Base-by-base conservation (phyloP, 306 rosid genomes). In the Medicago arabica region DNA sequence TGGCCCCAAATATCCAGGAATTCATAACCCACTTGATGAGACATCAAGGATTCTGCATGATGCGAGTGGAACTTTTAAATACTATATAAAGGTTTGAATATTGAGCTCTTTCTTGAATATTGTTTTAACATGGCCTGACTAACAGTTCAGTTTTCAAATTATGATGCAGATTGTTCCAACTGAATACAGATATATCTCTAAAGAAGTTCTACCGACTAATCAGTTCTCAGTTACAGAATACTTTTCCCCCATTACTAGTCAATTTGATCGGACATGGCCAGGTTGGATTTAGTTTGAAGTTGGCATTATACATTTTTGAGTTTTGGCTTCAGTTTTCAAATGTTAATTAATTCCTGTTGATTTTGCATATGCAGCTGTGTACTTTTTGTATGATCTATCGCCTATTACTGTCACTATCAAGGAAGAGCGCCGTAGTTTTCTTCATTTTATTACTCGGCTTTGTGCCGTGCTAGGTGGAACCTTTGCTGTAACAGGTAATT, bases 1-100 rank as follows among this genome's bases (percentile, higher is more conserved):
- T 78, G 99, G 99, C 78, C 99, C 99, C 80, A 88, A 92, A 87
- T 96, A 88, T 88, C 99, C 99, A 13, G 99, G 99, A 83, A 80
- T 86, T 75, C 98, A 96, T 88, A 96, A 96, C 75, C 99, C 99
- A 55, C 97, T 96, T 71, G 99, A 96, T 78, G 93, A 31, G 58
- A 96, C 96, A 4, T 76, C 73, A 15, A 90, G 98, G 58, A 87
- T 88, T 79, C 78, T 96, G 77, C 97, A 75, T 75, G 99, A 74
- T 63, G 75, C 91, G 9, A 92, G 99, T 76, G 99, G 98, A 79
- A 91, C 93, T 58, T 96, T 96, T 83, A 96, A 96, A 86, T 96
- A 96, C 83, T 96, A 96, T 81, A 89, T 96, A 46, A 96, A 96
- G 99, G 99, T 96, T 67, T 54, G 86, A 79, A 46, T 65, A 16